Conservation (phyloP, 129 eudicot species). For the Oenanthe sinensis region DNA sequence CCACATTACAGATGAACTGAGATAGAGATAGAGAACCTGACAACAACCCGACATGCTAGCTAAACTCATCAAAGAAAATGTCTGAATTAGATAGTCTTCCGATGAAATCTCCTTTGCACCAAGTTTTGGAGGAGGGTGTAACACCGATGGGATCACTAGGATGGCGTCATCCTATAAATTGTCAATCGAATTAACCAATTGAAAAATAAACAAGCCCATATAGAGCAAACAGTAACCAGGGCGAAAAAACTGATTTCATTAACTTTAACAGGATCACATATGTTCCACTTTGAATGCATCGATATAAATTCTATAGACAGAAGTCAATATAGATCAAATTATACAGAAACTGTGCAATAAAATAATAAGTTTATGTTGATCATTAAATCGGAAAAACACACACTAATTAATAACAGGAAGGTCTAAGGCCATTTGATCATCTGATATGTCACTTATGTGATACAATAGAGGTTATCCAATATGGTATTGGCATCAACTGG, state of each 20-base stretch:
- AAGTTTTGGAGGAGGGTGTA: conserved; percentile 63
- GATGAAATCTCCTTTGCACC: conserved; percentile 61
- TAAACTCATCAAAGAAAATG: conserved; percentile 47
- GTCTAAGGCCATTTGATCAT: neutral
- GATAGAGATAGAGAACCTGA: conserved; percentile 55
- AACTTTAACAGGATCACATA: neutral
- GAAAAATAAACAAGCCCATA: neutral
- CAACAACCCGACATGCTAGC: conserved; percentile 97
- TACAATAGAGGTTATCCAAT: neutral
- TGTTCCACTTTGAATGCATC: neutral
- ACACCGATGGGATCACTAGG: conserved; percentile 68
- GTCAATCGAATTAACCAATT: conserved; percentile 8
- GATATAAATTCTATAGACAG: neutral
- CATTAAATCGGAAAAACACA: neutral
- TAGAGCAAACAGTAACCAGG: neutral
- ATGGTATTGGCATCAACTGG: neutral
- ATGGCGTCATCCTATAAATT: conserved; percentile 75
- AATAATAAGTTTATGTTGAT: neutral
- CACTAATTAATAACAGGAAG: neutral
- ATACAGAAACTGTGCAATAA: neutral
- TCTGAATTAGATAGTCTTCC: conserved; percentile 45
- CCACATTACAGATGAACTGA: neutral
- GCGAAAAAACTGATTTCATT: neutral
- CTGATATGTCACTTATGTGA: neutral
- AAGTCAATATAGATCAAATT: neutral